A percentile compares a stretch with the other conserved stretches of the same genome.
Conservation (phyloP, 169 alveolate genomes). For the Plasmodium yoelii region DNA sequence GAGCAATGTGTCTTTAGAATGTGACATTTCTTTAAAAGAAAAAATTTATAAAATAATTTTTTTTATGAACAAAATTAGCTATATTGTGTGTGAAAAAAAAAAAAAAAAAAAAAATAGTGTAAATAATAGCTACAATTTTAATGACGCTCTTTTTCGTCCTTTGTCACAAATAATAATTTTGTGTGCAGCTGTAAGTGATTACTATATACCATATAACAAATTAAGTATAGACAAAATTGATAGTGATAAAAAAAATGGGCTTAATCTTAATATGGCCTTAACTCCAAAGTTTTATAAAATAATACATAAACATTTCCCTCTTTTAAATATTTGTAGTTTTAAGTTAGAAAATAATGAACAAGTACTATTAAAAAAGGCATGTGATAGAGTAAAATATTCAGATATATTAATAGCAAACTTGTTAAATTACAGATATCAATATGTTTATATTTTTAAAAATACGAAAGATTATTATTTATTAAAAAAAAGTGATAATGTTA, state of each 20-base stretch:
- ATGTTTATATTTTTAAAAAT: conserved; percentile 30
- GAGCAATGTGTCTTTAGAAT: too few species aligned
- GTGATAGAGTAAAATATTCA: conserved; percentile 23
- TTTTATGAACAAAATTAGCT: background rate
- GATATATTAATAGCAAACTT: conserved; percentile 55
- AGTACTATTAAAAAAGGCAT: conserved; percentile 6
- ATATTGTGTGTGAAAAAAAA: background rate
- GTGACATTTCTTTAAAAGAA: background rate
- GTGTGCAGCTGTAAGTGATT: conserved; percentile 93
- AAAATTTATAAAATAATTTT: background rate
- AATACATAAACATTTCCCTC: conserved; percentile 14
- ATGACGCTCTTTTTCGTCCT: background rate
- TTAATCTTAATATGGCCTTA: conserved; percentile 22
- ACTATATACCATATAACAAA: conserved; percentile 82
- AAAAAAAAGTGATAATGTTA: background rate
- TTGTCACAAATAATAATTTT: conserved; percentile 73
- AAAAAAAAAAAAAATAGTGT: background rate
- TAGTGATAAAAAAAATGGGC: conserved; percentile 8
- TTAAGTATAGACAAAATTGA: conserved; percentile 46
- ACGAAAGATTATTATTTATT: conserved; percentile 10
- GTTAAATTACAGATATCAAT: conserved; percentile 5
- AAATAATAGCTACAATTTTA: background rate
- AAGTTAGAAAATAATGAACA: conserved; percentile 46
- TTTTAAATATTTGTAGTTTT: conserved; percentile 27
- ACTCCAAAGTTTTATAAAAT: conserved; percentile 44